Evolutionary conservation across 176 grass and related monocot genomes (phyloP), one percentile per base, ranked within the genome.

Genomic region (Poa pratensis): DNA sequence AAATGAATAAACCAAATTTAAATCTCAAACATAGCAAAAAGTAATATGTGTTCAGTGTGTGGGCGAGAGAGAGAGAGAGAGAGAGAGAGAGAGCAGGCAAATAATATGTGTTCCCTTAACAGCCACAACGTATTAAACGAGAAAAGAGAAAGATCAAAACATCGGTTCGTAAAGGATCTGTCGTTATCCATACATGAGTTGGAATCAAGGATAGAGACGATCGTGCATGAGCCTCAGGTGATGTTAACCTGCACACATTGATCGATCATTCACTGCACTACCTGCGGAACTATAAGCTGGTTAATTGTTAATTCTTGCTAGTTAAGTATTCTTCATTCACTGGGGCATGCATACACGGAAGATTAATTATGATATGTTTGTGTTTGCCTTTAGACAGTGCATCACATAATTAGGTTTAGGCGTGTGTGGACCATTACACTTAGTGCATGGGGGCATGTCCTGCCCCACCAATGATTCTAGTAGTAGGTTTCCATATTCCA

Each of bases 341-440:
- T 30, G 7, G 26, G 55, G 17, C 74, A 18, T 78, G 61, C 62
- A 65, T 65, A 32, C 49, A 75, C 24, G 48, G 82, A 34, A 61
- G 34, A 75, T 66, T 42, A 80, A 75, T 37, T 26, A 79, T 64
- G 40, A 20, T 32, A 45, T 73, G 30, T n/a, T 78, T 55, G 18
- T 64, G 83, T 46, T 75, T 54, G 58, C 89, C 89, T 90, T 90
- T 87, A 89, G 61, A 66, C 80, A 84, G 84, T 90, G 89, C 68
- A 39, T 61, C 50, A 37, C 75, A 90, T 83, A 87, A 90, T 90
- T 90, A 80, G 16, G 48, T 37, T 90, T 90, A 80, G 48, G 48
- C 49, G 8, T 83, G 58, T 62, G 66, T 74, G 27, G 84, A 66
- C 80, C 68, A 87, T 80, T 83, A 79, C 24, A 27, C 54, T 79